These are phyloP conservation scores for Penicillium paneum DNA, from an alignment of 2,329 filamentous ascomycete genomes.

Conservation along the genomic window DNA sequence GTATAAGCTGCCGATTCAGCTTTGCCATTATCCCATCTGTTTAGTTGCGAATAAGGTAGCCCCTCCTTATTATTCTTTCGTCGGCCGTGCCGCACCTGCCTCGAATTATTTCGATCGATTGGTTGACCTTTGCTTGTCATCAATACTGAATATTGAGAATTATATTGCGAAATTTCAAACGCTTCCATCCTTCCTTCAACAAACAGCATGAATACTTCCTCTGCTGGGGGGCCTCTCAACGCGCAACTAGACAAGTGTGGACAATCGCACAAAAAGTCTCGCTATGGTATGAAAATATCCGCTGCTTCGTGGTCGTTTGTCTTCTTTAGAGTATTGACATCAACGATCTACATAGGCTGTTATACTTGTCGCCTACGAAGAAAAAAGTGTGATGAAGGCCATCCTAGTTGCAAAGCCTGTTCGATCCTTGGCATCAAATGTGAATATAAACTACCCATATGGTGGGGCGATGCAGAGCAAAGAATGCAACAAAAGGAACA, in stretches of 20 bases:
- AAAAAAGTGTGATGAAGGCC: slow-evolving; percentile 69
- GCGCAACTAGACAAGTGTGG: not conserved
- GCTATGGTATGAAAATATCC: slow-evolving; percentile 68
- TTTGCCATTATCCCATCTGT: slow-evolving; percentile 32
- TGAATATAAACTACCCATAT: slow-evolving; percentile 94
- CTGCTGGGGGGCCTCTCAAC: not conserved
- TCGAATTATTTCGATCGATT: not conserved
- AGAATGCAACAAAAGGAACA: slow-evolving; percentile 84
- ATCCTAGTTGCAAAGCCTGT: slow-evolving; percentile 63
- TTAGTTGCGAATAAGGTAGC: slow-evolving; percentile 14
- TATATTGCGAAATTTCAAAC: not conserved
- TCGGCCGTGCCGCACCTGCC: slow-evolving; percentile 6
- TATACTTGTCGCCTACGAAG: slow-evolving; percentile 65
- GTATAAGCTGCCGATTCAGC: slow-evolving; percentile 43
- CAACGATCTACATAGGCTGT: slow-evolving; percentile 50
- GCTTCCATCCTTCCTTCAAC: not conserved
- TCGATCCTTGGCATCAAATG: slow-evolving; percentile 75
- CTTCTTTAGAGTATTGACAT: not conserved
- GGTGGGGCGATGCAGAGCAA: slow-evolving; percentile 94
- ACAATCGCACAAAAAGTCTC: slow-evolving; percentile 86
- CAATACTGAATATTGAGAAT: slow-evolving; percentile 8
- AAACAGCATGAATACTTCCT: not conserved
- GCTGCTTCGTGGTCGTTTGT: not conserved
- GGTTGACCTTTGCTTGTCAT: not conserved
- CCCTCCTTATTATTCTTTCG: slow-evolving; percentile 12